Base-by-base conservation (phyloP, 176 grass and related monocot species). In the Elaeis guineensis region DNA sequence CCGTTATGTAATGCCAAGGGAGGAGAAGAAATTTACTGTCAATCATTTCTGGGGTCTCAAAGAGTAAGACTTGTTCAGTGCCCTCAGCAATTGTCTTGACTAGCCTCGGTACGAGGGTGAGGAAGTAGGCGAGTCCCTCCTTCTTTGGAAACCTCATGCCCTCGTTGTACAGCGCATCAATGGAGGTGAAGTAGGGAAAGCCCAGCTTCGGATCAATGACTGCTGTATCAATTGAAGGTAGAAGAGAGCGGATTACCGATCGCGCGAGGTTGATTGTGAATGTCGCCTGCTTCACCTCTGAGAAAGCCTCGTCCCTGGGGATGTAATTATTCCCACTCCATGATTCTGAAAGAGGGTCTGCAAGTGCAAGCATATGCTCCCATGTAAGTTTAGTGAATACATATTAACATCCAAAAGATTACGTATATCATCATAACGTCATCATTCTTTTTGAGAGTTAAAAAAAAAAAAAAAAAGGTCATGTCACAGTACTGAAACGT, bases 171-270 rank as follows among this genome's bases (percentile, higher is more conserved):
- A 96, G 76, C 17, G 32, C 57, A 64, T 96, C 91, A 20, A 96
- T 96, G 70, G 86, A 80, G 2, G 86, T 80, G 75, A 96, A 96
- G 75, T 82, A 75, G 7, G 83, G 84, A 76, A 96, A 96, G 4
- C 65, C 22, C 2, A 79, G 57, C 28, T 81, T 55, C 50, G n/a
- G 0, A 24, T 78, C 59, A 1, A 18, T 22, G n/a, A 95, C 53
- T 6, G 75, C 30, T 17, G 80, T 85, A 63, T 51, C 14, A 18
- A 95, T 21, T 24, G 75, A 75, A 16, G 86, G 86, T 21, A 87
- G 30, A 17, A 96, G 9, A 54, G 75, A 62, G 52, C 84, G 91
- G 4, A 90, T 16, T 5, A 75, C 83, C 1, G 83, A 87, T 0
- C 83, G 70, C 25, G 90, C 56, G 53, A 83, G 84, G 12, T 85